phyloP scores from a whole-genome alignment of 2,329 filamentous ascomycete genomes.

The Trichoderma polysporum region DNA sequence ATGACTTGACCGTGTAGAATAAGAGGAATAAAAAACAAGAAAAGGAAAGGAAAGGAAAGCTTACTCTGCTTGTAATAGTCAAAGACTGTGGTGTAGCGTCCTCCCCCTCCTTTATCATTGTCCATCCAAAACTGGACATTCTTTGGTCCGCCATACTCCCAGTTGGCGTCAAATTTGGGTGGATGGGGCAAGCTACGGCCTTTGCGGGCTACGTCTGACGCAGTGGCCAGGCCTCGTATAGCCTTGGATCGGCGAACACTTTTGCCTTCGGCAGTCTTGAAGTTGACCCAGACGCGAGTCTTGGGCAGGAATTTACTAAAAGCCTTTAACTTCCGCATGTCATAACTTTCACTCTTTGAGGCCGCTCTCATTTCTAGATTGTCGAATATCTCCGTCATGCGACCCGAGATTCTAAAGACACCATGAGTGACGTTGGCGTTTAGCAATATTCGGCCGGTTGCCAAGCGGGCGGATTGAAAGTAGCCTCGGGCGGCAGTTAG shows the following conservation, averaged over 20 bases:
- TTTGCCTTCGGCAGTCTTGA: constrained; percentile 35
- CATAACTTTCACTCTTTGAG: constrained; percentile 10
- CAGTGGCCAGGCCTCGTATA: constrained; percentile 32
- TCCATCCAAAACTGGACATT: constrained; percentile 36
- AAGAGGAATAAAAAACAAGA: neutral
- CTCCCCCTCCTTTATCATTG: constrained; percentile 24
- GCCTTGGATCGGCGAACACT: constrained; percentile 32
- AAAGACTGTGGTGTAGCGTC: constrained; percentile 39
- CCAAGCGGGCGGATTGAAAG: constrained; percentile 54
- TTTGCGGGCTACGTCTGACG: constrained; percentile 26
- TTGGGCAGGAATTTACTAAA: constrained; percentile 42
- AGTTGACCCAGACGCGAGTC: constrained; percentile 37
- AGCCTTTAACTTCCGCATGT: constrained; percentile 26
- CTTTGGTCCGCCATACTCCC: constrained; percentile 35
- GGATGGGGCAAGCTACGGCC: constrained; percentile 6
- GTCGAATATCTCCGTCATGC: constrained; percentile 37
- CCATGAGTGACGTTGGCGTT: constrained; percentile 57
- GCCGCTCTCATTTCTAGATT: constrained; percentile 26
- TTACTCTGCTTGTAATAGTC: constrained; percentile 48
- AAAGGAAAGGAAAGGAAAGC: constrained; percentile 22
- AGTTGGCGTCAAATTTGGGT: constrained; percentile 27
- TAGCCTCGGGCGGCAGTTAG: constrained; percentile 51
- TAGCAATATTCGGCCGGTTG: constrained; percentile 53
- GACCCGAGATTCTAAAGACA: constrained; percentile 47
- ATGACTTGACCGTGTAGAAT: neutral